These are phyloP conservation scores for Trichoderma citrinoviride DNA, from an alignment of 2,329 filamentous ascomycete species.

Conservation along the genomic window DNA sequence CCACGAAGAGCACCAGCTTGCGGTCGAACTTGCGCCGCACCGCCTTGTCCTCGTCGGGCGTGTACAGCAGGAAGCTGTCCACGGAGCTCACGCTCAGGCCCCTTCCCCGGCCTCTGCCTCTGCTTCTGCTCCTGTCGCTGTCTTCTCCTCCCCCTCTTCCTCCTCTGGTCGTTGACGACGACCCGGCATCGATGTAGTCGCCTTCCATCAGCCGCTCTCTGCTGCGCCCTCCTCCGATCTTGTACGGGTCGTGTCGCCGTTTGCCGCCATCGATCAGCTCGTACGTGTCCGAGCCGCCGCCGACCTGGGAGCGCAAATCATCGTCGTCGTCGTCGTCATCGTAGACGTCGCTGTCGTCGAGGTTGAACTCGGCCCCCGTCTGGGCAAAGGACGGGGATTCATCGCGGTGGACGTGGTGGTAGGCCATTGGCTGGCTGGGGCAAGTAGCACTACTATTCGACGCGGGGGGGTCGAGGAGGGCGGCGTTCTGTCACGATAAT, in stretches of 20 bases:
- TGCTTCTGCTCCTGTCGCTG: background rate
- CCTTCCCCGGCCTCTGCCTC: slow-evolving; percentile 13
- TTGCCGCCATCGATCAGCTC: slow-evolving; percentile 34
- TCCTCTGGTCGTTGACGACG: slow-evolving; percentile 3
- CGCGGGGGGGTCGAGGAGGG: background rate
- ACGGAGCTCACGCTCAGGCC: slow-evolving; percentile 33
- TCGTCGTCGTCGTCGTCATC: slow-evolving; percentile 25
- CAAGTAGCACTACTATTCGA: background rate
- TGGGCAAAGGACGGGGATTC: slow-evolving; percentile 41
- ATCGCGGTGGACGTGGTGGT: slow-evolving; percentile 30
- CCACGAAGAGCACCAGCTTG: slow-evolving; percentile 75
- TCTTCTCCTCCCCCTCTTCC: background rate
- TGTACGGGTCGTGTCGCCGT: slow-evolving; percentile 21
- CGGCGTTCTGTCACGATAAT: background rate
- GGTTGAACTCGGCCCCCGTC: slow-evolving; percentile 38
- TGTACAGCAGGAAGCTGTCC: slow-evolving; percentile 45
- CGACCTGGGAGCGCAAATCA: slow-evolving; percentile 35
- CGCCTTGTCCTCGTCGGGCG: slow-evolving; percentile 66
- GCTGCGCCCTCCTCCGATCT: slow-evolving; percentile 8
- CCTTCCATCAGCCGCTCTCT: slow-evolving; percentile 27
- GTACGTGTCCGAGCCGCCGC: slow-evolving; percentile 34
- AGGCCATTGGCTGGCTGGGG: slow-evolving; percentile 23
- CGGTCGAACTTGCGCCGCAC: slow-evolving; percentile 75
- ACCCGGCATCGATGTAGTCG: slow-evolving; percentile 26
- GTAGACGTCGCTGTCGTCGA: slow-evolving; percentile 34